Base-by-base conservation (phyloP, 257 asterid species). In the Jasminum sambac region DNA sequence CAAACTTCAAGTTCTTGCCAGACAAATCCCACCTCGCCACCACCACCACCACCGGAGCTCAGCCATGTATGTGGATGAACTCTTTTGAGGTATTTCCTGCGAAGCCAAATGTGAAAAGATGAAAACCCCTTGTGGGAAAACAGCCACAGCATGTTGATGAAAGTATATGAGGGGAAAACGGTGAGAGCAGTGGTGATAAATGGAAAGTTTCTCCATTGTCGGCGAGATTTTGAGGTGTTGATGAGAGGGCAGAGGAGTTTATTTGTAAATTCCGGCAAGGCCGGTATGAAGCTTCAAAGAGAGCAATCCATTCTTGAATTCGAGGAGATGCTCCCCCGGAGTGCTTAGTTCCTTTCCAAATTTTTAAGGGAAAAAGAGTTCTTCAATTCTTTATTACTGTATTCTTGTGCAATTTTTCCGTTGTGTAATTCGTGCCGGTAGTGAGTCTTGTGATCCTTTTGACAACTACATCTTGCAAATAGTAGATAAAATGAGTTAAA, bases 241-340 rank as follows among this genome's bases (percentile, higher is more conserved):
- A 88, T 74, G 89, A 81, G 72, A 86, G 88, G 77, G 88, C 84
- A 0, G 86, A 81, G 46, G 89, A 81, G 19, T 81, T 90, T 66
- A 90, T 88, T 12, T 83, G 85, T 2, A 86, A 86, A 60, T 74
- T 88, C 69, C 86, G 87, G 0, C 77, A 78, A 69, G 88, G n/a
- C n/a, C n/a, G n/a, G 81, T 1, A 86, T 77, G 95, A 79, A 80
- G 84, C 83, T 90, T 74, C 82, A 90, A 75, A 85, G 89, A 30
- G 90, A 86, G 80, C 79, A 88, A 68, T 90, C 95, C 0, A 77
- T 84, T 26, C 65, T 66, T 74, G 96, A 89, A 17, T 89, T 71
- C 65, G 82, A 90, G 68, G 95, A 88, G 77, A 87, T 86, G 95
- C 82, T 90, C 66, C 86, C 85, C 50, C 73, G 89, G 70, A 79